Evolutionary conservation across 805 yeast genomes (phyloP).

Genomic region (Yamadazyma endophytica): DNA sequence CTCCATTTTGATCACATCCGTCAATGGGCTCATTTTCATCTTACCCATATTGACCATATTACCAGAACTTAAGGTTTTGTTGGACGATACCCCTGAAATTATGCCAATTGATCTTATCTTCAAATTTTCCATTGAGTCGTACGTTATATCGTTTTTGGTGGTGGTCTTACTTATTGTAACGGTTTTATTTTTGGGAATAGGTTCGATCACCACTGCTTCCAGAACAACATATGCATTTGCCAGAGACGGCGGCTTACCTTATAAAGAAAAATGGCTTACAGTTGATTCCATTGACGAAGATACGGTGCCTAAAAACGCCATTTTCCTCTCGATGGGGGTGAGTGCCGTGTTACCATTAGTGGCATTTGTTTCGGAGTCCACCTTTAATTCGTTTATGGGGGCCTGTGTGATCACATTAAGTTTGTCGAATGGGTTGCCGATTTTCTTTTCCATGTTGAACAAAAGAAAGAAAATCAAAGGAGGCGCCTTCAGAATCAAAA

Average conservation of each 20-base stretch:
- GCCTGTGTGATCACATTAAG: slow-evolving; percentile 74
- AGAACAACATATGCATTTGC: slow-evolving; percentile 80
- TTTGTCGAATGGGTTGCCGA: slow-evolving; percentile 74
- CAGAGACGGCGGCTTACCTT: slow-evolving; percentile 78
- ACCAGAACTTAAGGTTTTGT: slow-evolving; percentile 56
- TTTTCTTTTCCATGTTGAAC: slow-evolving; percentile 55
- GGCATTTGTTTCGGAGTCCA: slow-evolving; percentile 66
- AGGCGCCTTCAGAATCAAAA: slow-evolving; percentile 60
- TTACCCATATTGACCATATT: slow-evolving; percentile 68
- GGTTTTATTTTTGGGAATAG: slow-evolving; percentile 70
- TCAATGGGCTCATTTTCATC: slow-evolving; percentile 70
- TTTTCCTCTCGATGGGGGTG: slow-evolving; percentile 59
- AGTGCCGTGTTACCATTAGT: slow-evolving; percentile 58
- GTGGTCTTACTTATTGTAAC: slow-evolving; percentile 67
- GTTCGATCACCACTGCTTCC: slow-evolving; percentile 76
- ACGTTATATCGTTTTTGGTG: slow-evolving; percentile 63
- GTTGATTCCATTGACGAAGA: slow-evolving; percentile 56
- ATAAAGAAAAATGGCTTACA: slow-evolving; percentile 57
- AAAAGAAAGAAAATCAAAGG: slow-evolving; percentile 61
- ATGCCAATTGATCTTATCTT: slow-evolving; percentile 79
- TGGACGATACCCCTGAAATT: slow-evolving; percentile 58
- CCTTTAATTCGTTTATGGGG: slow-evolving; percentile 81
- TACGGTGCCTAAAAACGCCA: slow-evolving; percentile 67
- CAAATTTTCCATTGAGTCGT: slow-evolving; percentile 64
- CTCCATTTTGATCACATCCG: slow-evolving; percentile 59